Percentiles rank a stretch among this genome's conserved stretches.
These are phyloP conservation scores for Paraglomus brasilianum DNA, from an alignment of 192 early-diverging fungal genomes.

Conservation along the genomic window DNA sequence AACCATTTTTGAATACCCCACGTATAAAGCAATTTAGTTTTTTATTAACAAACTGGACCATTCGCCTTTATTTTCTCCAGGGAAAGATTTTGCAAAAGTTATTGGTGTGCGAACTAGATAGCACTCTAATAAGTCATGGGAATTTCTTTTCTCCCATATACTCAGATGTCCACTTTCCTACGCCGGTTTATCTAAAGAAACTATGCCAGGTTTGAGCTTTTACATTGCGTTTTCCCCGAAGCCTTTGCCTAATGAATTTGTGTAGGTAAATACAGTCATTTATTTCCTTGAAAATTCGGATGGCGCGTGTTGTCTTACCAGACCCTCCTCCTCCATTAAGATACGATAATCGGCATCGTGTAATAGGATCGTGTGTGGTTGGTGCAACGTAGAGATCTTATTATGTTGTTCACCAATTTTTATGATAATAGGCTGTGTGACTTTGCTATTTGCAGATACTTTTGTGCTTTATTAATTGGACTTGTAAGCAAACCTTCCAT, in stretches of 20 bases:
- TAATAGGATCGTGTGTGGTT: constrained; percentile 21
- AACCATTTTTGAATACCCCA: no score
- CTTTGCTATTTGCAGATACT: no score
- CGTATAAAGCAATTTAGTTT: no score
- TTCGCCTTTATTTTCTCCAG: no score
- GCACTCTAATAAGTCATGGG: background rate
- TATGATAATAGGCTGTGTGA: no score
- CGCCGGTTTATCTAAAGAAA: constrained; percentile 15
- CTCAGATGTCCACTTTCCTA: constrained; percentile 6
- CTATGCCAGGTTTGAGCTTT: constrained; percentile 27
- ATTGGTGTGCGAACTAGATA: no score
- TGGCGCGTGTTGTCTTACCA: constrained; percentile 22
- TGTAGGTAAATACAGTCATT: constrained; percentile 14
- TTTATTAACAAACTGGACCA: no score
- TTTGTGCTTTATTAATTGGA: no score
- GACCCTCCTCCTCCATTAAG: constrained; percentile 15
- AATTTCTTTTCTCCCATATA: constrained; percentile 25
- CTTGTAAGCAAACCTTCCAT: no score
- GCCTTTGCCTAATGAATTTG: constrained; percentile 8
- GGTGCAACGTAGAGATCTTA: no score
- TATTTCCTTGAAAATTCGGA: constrained; percentile 20
- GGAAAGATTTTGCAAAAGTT: no score
- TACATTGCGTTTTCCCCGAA: background rate
- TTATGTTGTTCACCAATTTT: no score
- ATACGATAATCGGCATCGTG: constrained; percentile 5